phyloP scores from a whole-genome alignment of 2,329 filamentous ascomycete genomes.

The Metarhizium robertsii region DNA sequence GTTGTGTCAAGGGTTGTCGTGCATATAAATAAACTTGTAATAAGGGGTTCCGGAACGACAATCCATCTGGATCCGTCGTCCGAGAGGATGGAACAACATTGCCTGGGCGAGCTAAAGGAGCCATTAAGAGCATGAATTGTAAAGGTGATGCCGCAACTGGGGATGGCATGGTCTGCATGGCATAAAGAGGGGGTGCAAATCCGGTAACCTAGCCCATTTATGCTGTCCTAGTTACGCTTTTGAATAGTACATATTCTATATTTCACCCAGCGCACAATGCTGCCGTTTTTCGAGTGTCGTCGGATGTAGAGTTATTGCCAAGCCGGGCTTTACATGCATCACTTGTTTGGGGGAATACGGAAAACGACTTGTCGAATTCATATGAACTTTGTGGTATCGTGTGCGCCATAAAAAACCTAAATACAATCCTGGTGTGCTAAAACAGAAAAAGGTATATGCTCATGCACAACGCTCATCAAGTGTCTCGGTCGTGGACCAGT shows the following conservation, averaged over 20 bases:
- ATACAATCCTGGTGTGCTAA: too few relatives aligned
- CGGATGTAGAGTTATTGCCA: too few relatives aligned
- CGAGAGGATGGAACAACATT: neutral
- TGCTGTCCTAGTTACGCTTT: conserved; percentile 1
- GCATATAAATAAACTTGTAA: neutral
- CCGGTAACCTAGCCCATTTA: conserved; percentile 6
- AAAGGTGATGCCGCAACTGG: neutral
- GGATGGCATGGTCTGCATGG: neutral
- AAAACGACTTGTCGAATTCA: too few relatives aligned
- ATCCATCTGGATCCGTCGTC: neutral
- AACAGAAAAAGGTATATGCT: neutral
- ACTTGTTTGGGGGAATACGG: too few relatives aligned
- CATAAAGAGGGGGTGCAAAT: conserved; percentile 1
- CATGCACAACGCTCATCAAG: too few relatives aligned
- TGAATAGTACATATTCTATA: conserved; percentile 10
- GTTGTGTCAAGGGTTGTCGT: neutral
- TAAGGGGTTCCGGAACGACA: neutral
- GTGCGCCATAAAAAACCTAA: neutral
- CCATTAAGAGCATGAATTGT: neutral
- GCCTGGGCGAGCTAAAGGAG: neutral
- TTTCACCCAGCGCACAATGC: conserved; percentile 3
- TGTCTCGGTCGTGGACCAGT: too few relatives aligned
- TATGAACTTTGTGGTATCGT: too few relatives aligned
- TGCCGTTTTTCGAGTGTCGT: neutral
- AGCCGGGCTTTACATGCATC: too few relatives aligned